phyloP scores from a whole-genome alignment of 148 eudicot genomes.

The Fallopia convolvulus region DNA sequence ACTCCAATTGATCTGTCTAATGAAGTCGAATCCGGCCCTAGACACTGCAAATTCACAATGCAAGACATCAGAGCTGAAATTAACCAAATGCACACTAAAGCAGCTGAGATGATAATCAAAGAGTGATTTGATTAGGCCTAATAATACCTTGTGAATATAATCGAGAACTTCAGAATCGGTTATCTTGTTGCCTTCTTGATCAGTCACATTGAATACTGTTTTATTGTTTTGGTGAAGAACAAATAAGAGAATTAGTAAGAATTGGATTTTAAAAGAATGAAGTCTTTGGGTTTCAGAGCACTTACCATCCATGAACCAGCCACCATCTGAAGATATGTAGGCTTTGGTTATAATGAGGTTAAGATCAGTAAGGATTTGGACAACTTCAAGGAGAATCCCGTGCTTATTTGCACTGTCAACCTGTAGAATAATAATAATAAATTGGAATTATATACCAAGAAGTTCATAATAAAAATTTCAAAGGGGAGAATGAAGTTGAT shows the following conservation, averaged over 20 bases:
- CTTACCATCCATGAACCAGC: slow-evolving; percentile 91
- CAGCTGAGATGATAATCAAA: background rate
- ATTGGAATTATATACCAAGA: slow-evolving; percentile 10
- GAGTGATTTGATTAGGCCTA: background rate
- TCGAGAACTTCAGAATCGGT: slow-evolving; percentile 68
- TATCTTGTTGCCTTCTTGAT: slow-evolving; percentile 80
- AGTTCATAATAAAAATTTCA: background rate
- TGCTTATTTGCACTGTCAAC: slow-evolving; percentile 87
- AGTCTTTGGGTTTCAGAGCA: slow-evolving; percentile 11
- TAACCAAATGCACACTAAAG: background rate
- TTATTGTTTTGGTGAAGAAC: background rate
- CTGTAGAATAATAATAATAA: slow-evolving; percentile 23
- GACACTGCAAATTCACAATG: slow-evolving; percentile 33
- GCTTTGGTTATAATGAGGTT: slow-evolving; percentile 75
- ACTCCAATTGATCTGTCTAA: slow-evolving; percentile 72
- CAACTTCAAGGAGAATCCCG: slow-evolving; percentile 87
- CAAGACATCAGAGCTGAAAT: background rate
- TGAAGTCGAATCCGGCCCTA: slow-evolving; percentile 80
- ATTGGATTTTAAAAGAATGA: background rate
- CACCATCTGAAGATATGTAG: slow-evolving; percentile 95
- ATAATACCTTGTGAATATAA: slow-evolving; percentile 60
- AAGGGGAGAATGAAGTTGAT: background rate
- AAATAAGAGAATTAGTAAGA: slow-evolving; percentile 5
- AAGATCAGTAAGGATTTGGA: slow-evolving; percentile 92
- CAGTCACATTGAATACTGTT: slow-evolving; percentile 90